Evolutionary conservation across 1,284 basidiomycete genomes (phyloP).

Genomic region (Rhodotorula sp.): DNA sequence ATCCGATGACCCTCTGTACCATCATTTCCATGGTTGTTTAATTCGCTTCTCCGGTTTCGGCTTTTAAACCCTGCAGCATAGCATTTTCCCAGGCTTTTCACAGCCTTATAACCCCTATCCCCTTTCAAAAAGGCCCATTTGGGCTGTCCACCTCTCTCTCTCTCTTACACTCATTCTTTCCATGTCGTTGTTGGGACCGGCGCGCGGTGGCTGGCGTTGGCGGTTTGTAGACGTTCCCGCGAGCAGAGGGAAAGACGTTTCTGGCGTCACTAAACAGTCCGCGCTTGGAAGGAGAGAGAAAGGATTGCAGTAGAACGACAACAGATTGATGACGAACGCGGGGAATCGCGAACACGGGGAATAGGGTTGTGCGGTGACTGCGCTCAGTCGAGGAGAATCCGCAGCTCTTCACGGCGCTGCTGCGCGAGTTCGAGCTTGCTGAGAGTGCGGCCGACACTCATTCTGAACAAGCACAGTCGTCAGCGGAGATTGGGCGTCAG

Average conservation of each 20-base stretch:
- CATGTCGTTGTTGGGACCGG: no score
- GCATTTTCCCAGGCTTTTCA: background rate
- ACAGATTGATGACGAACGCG: background rate
- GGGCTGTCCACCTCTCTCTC: background rate
- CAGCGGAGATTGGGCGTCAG: background rate
- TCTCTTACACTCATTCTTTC: background rate
- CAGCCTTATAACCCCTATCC: background rate
- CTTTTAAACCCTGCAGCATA: background rate
- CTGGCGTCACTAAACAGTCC: background rate
- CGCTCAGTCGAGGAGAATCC: slow-evolving; percentile 35
- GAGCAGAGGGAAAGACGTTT: no score
- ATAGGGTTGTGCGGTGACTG: background rate
- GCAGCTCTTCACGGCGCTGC: slow-evolving; percentile 44
- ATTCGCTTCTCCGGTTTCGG: background rate
- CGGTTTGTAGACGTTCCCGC: no score
- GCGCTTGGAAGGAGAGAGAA: background rate
- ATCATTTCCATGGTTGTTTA: background rate
- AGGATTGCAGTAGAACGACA: background rate
- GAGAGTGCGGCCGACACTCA: slow-evolving; percentile 46
- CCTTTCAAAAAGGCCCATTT: background rate
- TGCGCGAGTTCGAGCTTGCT: slow-evolving; percentile 46
- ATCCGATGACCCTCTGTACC: background rate
- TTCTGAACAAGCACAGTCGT: slow-evolving; percentile 21
- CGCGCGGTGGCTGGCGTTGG: no score
- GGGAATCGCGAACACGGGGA: background rate